Evolutionary conservation across 805 yeast species (phyloP).

Genomic region (Zygotorulaspora florentina): DNA sequence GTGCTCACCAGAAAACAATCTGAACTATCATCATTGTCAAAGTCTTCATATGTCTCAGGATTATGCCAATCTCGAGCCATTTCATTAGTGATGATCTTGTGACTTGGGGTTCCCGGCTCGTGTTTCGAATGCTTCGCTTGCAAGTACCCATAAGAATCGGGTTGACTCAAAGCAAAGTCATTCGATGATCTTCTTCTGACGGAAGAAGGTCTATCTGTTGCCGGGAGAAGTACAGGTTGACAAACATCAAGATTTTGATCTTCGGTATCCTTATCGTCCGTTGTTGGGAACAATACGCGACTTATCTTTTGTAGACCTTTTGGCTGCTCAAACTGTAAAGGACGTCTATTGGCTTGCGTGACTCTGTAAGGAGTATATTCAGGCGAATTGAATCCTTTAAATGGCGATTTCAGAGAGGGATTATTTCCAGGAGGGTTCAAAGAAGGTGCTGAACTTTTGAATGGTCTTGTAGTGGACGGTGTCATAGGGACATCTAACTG

Average conservation of each 20-base stretch:
- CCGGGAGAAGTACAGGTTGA: constrained; percentile 14
- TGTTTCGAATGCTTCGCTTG: constrained; percentile 16
- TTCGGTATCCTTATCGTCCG: constrained; percentile 7
- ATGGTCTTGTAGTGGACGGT: constrained; percentile 22
- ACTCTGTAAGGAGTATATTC: constrained; percentile 29
- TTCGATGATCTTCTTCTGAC: constrained; percentile 13
- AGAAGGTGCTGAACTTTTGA: constrained; percentile 14
- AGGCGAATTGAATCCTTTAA: constrained; percentile 32
- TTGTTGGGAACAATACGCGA: constrained; percentile 26
- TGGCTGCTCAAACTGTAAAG: constrained; percentile 13
- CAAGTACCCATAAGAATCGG: constrained; percentile 16
- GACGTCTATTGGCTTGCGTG: constrained; percentile 12
- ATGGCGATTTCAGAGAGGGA: constrained; percentile 13
- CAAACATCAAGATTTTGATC: constrained; percentile 3
- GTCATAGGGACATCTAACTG: constrained; percentile 21
- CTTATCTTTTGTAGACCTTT: constrained; percentile 18
- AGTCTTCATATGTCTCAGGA: constrained; percentile 13
- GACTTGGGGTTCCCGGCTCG: constrained; percentile 37
- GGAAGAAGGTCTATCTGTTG: constrained; percentile 22
- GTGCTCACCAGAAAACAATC: constrained; percentile 2
- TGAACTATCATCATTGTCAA: constrained; percentile 12
- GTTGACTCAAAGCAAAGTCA: constrained; percentile 5
- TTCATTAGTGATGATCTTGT: constrained; percentile 33
- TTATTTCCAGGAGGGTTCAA: constrained; percentile 15
- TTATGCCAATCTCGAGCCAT: constrained; percentile 36